Evolutionary conservation across 2,329 filamentous ascomycete species (phyloP).

Genomic region (Cladosporium cucumerinum): DNA sequence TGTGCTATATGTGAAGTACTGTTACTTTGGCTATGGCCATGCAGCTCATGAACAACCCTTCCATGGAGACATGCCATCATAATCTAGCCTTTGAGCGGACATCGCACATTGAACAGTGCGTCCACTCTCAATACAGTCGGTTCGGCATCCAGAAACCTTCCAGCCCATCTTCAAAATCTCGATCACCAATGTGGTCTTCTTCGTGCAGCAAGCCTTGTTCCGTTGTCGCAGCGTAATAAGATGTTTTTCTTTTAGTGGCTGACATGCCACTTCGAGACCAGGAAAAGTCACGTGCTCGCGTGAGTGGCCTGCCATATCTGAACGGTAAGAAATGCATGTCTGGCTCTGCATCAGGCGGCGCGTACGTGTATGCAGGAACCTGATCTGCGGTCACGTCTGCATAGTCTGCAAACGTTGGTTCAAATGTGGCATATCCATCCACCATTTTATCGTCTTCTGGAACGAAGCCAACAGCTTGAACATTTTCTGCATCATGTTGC

Average conservation of each 20-base stretch:
- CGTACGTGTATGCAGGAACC: neutral
- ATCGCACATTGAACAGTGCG: neutral
- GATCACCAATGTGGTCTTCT: neutral
- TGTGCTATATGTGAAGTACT: neutral
- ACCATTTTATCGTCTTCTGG: neutral
- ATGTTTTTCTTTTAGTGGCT: neutral
- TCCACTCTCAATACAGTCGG: constrained; percentile 40
- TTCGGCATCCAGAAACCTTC: constrained; percentile 45
- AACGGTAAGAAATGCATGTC: neutral
- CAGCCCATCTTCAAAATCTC: neutral
- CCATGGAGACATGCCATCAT: neutral
- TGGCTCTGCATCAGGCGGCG: neutral
- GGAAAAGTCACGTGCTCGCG: neutral
- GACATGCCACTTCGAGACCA: neutral
- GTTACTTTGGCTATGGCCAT: neutral
- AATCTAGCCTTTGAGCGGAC: neutral
- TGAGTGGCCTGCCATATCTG: neutral
- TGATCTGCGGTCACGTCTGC: neutral
- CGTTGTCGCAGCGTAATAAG: neutral
- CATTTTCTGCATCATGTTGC: neutral
- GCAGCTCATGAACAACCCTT: neutral
- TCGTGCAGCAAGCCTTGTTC: neutral
- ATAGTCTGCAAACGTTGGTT: neutral
- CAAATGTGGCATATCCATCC: neutral
- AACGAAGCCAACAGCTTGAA: neutral